A percentile compares a stretch with the other conserved stretches of the same genome.
These are phyloP conservation scores for Solanum lycopersicoides DNA, from an alignment of 257 asterid species.

Conservation along the genomic window DNA sequence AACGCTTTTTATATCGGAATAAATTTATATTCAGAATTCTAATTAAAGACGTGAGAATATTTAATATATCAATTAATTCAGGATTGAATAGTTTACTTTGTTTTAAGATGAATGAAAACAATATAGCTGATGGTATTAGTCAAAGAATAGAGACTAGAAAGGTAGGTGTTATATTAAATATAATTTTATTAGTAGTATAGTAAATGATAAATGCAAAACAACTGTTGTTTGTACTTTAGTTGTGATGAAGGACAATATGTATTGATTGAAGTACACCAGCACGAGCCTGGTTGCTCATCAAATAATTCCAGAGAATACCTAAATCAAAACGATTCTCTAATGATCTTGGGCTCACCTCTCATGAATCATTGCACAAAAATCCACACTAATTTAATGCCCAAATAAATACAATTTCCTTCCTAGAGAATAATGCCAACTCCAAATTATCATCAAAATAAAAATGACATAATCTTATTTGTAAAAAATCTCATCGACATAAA, in stretches of 20 bases:
- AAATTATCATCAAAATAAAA: not conserved
- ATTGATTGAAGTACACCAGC: not conserved
- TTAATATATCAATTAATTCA: no score
- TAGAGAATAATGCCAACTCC: not conserved
- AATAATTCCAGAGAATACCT: not conserved
- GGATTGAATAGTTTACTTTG: not conserved
- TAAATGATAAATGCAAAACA: not conserved
- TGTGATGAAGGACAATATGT: not conserved
- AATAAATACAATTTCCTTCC: not conserved
- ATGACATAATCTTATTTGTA: not conserved
- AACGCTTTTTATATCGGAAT: fast-evolving
- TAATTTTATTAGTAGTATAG: not conserved
- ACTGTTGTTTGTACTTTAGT: not conserved
- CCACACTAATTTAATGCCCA: not conserved
- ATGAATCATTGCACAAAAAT: not conserved
- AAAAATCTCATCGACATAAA: not conserved
- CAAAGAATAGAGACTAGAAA: not conserved
- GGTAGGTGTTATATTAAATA: not conserved
- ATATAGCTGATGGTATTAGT: not conserved
- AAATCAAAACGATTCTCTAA: not conserved
- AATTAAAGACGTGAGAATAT: no score
- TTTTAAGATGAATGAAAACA: not conserved
- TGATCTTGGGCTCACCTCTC: not conserved
- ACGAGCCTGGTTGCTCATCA: not conserved
- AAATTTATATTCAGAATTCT: no score